A percentile compares a stretch with the other conserved stretches of the same genome.
Conservation (phyloP, 306 rosid species). For the Castanea mollissima region DNA sequence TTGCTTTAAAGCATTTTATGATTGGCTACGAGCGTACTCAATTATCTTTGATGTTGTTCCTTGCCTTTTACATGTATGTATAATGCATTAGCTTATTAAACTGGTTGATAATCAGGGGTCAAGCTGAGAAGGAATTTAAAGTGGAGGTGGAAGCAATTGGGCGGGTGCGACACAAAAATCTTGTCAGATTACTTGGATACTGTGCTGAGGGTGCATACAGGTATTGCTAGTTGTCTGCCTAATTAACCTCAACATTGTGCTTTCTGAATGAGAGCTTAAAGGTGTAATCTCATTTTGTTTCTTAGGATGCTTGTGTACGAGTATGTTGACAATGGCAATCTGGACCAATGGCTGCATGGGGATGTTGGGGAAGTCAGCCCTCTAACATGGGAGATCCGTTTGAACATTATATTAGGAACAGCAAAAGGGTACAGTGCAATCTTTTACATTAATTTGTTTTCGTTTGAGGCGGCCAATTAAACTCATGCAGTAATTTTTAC, state of each 20-base stretch:
- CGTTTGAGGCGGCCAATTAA: slow-evolving; percentile 19
- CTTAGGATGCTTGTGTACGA: slow-evolving; percentile 97
- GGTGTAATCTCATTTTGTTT: slow-evolving; percentile 25
- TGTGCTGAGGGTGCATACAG: slow-evolving; percentile 99
- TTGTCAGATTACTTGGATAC: slow-evolving; percentile 93
- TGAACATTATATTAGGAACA: slow-evolving; percentile 77
- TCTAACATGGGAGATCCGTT: slow-evolving; percentile 84
- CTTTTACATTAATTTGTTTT: background rate
- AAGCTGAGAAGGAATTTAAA: slow-evolving; percentile 95
- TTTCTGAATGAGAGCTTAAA: slow-evolving; percentile 5
- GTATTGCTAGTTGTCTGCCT: slow-evolving; percentile 32
- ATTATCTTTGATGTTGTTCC: background rate
- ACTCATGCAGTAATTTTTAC: slow-evolving; percentile 18
- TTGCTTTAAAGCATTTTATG: background rate
- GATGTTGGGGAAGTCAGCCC: slow-evolving; percentile 90
- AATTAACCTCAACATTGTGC: slow-evolving; percentile 9
- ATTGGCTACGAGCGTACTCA: background rate
- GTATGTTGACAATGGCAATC: slow-evolving; percentile 88
- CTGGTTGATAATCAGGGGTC: slow-evolving; percentile 58
- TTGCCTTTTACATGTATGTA: slow-evolving; percentile 6
- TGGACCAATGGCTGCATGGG: slow-evolving; percentile 97
- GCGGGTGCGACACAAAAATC: slow-evolving; percentile 97
- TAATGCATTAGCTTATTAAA: slow-evolving; percentile 16
- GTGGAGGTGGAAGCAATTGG: slow-evolving; percentile 96
- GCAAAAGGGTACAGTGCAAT: slow-evolving; percentile 78